A percentile compares a stretch with the other conserved stretches of the same genome.
Conservation (phyloP, 345 rosid genomes). For the Populus ilicifolia region DNA sequence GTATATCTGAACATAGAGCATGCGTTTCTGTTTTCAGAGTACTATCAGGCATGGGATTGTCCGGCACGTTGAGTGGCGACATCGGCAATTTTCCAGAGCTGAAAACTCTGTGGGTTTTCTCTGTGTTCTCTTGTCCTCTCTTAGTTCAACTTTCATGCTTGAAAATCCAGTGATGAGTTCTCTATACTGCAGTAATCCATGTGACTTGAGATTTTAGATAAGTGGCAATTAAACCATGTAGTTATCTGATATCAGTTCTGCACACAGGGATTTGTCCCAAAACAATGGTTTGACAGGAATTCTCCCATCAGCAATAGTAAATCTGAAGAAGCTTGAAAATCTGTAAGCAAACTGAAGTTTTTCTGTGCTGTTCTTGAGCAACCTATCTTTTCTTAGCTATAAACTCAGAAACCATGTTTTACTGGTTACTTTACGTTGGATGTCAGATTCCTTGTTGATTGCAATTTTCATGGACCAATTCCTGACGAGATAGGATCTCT, state of each 20-base stretch:
- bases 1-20: background rate
- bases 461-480: conserved; percentile 5
- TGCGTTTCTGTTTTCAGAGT: background rate
- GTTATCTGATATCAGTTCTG: background rate
- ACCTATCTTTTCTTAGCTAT: background rate
- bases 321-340: background rate
- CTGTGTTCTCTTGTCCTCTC: background rate
- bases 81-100: background rate
- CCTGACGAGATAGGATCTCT: conserved; percentile 7
- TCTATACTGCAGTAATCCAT: background rate
- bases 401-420: background rate
- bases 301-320: conserved; percentile 7
- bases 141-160: background rate
- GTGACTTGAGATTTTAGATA: too few species aligned
- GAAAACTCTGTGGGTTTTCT: conserved; percentile 1
- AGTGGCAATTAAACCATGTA: too few species aligned
- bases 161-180: background rate
- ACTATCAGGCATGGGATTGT: background rate
- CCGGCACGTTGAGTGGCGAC: background rate
- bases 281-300: conserved; percentile 5
- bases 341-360: background rate
- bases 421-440: background rate
- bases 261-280: conserved; percentile 4
- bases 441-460: conserved; percentile 1
- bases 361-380: background rate